phyloP scores from a whole-genome alignment of 805 yeast species.

The Myxozyma vanderwaltii region DNA sequence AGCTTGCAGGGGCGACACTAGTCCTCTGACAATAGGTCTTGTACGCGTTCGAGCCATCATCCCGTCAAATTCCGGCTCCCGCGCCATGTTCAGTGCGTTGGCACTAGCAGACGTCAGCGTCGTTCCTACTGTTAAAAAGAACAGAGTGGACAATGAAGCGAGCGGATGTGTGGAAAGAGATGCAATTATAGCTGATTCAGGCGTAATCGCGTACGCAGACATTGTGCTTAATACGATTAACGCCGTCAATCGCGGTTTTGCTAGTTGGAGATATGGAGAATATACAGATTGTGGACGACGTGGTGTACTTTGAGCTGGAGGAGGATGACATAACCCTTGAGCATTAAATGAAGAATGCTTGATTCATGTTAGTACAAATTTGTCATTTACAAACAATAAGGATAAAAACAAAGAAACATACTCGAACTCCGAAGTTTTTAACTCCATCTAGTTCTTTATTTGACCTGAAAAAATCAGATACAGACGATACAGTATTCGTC shows the following conservation, averaged over 20 bases:
- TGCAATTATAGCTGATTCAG: constrained; percentile 52
- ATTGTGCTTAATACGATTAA: constrained; percentile 88
- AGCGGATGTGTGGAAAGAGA: constrained; percentile 6
- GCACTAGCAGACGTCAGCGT: constrained; percentile 90
- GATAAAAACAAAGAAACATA: neutral
- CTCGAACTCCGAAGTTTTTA: neutral
- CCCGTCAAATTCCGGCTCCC: constrained; percentile 88
- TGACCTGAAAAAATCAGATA: constrained; percentile 12
- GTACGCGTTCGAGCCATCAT: constrained; percentile 85
- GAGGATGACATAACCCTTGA: constrained; percentile 14
- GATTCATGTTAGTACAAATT: neutral
- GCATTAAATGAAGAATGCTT: neutral
- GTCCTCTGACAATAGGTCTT: constrained; percentile 88
- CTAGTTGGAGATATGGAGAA: constrained; percentile 64
- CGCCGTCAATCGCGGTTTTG: constrained; percentile 86
- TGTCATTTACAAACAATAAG: too few relatives aligned
- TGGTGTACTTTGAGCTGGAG: constrained; percentile 5
- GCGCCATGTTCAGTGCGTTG: constrained; percentile 94
- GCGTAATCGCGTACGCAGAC: constrained; percentile 91
- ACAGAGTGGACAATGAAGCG: constrained; percentile 51
- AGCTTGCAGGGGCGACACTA: constrained; percentile 74
- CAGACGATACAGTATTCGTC: neutral
- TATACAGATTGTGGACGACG: constrained; percentile 11
- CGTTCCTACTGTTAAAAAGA: constrained; percentile 80
- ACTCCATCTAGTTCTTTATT: constrained; percentile 9